These are phyloP conservation scores for Penicillium paneum DNA, from an alignment of 2,329 filamentous ascomycete species.

Conservation along the genomic window DNA sequence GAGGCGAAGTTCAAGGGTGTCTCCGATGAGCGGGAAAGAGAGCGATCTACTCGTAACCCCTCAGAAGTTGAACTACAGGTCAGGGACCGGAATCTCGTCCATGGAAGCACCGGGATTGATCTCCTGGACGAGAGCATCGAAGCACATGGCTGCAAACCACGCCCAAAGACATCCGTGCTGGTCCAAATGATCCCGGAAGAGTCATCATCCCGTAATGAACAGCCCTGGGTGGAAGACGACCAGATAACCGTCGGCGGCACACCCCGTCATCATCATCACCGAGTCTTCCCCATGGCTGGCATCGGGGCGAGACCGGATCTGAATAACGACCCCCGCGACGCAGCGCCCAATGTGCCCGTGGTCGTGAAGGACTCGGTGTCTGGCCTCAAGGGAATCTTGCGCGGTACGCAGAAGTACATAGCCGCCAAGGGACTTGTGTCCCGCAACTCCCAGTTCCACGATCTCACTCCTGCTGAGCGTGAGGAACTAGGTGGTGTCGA, in stretches of 20 bases:
- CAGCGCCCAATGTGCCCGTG: conserved; percentile 19
- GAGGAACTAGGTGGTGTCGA: conserved; percentile 44
- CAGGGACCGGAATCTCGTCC: not conserved
- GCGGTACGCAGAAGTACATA: conserved; percentile 32
- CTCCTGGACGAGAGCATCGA: not conserved
- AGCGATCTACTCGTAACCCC: conserved; percentile 8
- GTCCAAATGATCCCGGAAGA: conserved; percentile 3
- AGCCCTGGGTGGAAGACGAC: conserved; percentile 32
- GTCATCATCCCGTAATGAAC: conserved; percentile 8
- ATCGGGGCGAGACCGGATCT: conserved; percentile 36
- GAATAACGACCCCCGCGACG: conserved; percentile 34
- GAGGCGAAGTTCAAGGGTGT: conserved; percentile 58
- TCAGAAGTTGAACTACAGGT: conserved; percentile 11
- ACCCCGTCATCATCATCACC: conserved; percentile 24
- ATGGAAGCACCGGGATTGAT: not conserved
- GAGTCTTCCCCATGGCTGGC: conserved; percentile 35
- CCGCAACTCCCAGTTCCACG: conserved; percentile 51
- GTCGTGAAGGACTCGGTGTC: conserved; percentile 18
- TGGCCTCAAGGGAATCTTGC: conserved; percentile 24
- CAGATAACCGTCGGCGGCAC: conserved; percentile 26
- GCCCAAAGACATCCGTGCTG: conserved; percentile 1
- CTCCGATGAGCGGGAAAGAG: conserved; percentile 35
- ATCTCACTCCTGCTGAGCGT: conserved; percentile 44
- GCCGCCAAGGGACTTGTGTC: conserved; percentile 35
- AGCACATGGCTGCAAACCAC: not conserved